Percentiles rank a stretch among this genome's conserved stretches.
These are phyloP conservation scores for Colletotrichum endophyticum DNA, from an alignment of 2,329 filamentous ascomycete species.

Conservation along the genomic window DNA sequence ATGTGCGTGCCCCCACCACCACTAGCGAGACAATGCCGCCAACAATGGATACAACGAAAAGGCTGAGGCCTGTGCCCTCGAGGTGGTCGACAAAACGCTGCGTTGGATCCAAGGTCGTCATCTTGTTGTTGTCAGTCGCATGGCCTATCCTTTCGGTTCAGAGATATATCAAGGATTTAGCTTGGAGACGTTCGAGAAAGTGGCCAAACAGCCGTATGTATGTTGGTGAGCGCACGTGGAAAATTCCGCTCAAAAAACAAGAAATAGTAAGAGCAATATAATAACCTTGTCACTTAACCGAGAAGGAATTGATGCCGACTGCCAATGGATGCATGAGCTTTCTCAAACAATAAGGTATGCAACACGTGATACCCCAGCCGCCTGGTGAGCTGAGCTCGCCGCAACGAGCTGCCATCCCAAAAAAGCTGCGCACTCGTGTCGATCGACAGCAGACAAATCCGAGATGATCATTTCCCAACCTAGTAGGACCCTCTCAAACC, in stretches of 20 bases:
- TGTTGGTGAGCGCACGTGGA: not conserved
- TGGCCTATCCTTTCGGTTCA: not conserved
- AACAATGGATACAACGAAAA: constrained; percentile 23
- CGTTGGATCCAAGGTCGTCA: constrained; percentile 14
- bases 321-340: not conserved
- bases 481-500: not conserved
- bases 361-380: not conserved
- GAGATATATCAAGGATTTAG: not conserved
- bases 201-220: not conserved
- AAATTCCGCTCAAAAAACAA: not conserved
- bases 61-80: constrained; percentile 15
- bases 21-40: constrained; percentile 21
- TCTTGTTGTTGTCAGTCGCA: not conserved
- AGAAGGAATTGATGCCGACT: not conserved
- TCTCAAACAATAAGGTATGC: not conserved
- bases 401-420: not conserved
- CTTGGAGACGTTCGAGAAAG: not conserved
- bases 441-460: not conserved
- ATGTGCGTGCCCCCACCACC: constrained; percentile 21
- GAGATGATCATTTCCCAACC: not conserved
- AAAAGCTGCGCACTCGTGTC: not conserved
- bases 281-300: not conserved
- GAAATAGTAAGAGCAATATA: not conserved
- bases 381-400: not conserved
- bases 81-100: constrained; percentile 13